A percentile compares a stretch with the other conserved stretches of the same genome.
Conservation (phyloP, 495 filamentous ascomycete species). For the Cercophora sp. region DNA sequence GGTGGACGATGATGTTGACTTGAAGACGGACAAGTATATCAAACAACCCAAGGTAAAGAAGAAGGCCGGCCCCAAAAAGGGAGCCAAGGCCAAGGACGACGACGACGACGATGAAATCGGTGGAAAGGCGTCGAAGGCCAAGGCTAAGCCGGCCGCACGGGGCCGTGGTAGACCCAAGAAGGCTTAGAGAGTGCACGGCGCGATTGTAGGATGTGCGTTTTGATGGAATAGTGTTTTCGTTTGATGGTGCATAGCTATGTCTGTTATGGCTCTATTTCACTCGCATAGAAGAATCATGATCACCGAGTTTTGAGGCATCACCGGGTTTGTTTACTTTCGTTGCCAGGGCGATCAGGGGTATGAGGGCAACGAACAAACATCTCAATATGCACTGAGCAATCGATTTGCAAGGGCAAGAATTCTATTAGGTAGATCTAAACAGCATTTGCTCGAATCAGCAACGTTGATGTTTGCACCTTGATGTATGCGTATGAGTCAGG, state of each 20-base stretch:
- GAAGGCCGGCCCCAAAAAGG: slow-evolving; percentile 44
- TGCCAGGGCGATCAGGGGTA: too few relatives aligned
- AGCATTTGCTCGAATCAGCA: too few relatives aligned
- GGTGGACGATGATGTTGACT: slow-evolving; percentile 68
- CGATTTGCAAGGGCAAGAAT: too few relatives aligned
- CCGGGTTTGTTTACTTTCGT: too few relatives aligned
- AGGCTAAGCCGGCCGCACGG: slow-evolving; percentile 11
- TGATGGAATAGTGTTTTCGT: not conserved
- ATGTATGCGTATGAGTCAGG: too few relatives aligned
- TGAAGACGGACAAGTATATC: slow-evolving; percentile 95
- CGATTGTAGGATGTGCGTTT: not conserved
- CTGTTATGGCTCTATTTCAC: too few relatives aligned
- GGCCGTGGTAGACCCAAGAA: slow-evolving; percentile 24
- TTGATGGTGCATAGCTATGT: not conserved
- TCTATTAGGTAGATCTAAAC: too few relatives aligned
- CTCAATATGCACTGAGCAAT: too few relatives aligned
- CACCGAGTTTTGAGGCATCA: too few relatives aligned
- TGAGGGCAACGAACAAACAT: too few relatives aligned
- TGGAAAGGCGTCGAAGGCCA: slow-evolving; percentile 20
- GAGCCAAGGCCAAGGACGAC: slow-evolving; percentile 26
- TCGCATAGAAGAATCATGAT: too few relatives aligned
- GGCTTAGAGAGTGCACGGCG: slow-evolving; percentile 1
- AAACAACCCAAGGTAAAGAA: slow-evolving; percentile 77
- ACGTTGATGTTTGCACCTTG: too few relatives aligned
- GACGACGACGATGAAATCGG: slow-evolving; percentile 25